These are phyloP conservation scores for Carex sylvatica DNA, from an alignment of 202 grass and related monocot species.

Conservation along the genomic window DNA sequence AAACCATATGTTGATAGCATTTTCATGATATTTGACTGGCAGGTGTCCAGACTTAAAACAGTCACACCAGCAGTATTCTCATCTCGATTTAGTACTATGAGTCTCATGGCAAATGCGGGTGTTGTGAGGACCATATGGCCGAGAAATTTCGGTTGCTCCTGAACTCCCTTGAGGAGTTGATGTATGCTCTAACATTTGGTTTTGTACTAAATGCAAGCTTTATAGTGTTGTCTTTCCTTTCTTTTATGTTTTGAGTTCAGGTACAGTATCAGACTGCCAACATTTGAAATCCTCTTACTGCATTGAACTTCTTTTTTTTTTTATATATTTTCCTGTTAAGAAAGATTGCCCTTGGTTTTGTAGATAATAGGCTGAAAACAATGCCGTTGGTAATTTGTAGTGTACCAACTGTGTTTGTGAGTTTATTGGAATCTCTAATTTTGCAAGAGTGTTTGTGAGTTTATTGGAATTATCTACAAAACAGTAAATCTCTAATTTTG, in stretches of 20 bases:
- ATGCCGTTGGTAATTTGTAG: background rate
- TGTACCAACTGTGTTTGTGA: no score
- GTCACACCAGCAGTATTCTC: background rate
- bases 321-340: background rate
- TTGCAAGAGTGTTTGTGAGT: no score
- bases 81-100: background rate
- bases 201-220: background rate
- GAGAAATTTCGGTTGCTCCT: background rate
- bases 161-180: background rate
- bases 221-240: background rate
- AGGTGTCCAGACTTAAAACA: slow-evolving; percentile 5
- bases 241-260: background rate
- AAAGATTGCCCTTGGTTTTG: no score
- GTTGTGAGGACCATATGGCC: background rate
- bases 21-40: background rate
- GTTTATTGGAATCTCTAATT: no score
- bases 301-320: background rate
- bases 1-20: background rate
- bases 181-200: slow-evolving; percentile 4
- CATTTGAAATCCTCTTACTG: background rate
- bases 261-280: background rate
- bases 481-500: no score
- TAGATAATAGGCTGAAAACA: background rate
- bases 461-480: no score
- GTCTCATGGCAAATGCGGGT: background rate